Base-by-base conservation (phyloP, 225 moss, liverwort and hornwort genomes). In the Ulota crispa region DNA sequence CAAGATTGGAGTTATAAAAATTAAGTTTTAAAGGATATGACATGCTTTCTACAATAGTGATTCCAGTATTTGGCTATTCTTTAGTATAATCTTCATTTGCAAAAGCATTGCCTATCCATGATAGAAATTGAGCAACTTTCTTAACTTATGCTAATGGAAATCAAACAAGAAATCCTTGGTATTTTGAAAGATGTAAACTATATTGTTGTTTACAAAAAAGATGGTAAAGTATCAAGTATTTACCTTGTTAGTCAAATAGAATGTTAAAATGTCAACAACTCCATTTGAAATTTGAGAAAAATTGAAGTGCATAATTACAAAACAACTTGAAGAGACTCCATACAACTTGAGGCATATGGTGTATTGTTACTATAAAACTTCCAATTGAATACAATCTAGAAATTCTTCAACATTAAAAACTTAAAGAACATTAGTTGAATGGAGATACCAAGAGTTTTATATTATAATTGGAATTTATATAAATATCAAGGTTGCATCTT, bases 201-300 rank as follows among this genome's bases (percentile, higher is more conserved):
- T 32, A 9, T 1, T 0, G 1, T 0, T 55, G 6, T 13, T 31
- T 24, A 15, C 0, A 2, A n/a, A 30, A 32, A 14, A 9, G 1
- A 18, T 31, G 13, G 0, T 36, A 16, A 39, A 66, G 18, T 47
- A 0, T 72, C 32, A 14, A 42, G 8, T 2, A 28, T 9, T 0
- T 32, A 43, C 4, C 2, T 43, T 21, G 2, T 6, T 26, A 32
- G 43, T 42, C 0, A 24, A 19, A 12, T 19, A 7, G 8, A 42
- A 0, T 37, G 3, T 5, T 71, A 3, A 31, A 6, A 36, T 13
- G 0, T 82, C 2, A 5, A 15, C 3, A 43, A 57, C 24, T 78
- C 57, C 2, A 57, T 34, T 32, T 34, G 30, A 14, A 28, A 20
- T 0, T 20, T 1, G 3, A 78, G 1, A 34, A 32, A 13, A 34